phyloP scores from a whole-genome alignment of 345 rosid genomes.

The Capsella bursapastoris region DNA sequence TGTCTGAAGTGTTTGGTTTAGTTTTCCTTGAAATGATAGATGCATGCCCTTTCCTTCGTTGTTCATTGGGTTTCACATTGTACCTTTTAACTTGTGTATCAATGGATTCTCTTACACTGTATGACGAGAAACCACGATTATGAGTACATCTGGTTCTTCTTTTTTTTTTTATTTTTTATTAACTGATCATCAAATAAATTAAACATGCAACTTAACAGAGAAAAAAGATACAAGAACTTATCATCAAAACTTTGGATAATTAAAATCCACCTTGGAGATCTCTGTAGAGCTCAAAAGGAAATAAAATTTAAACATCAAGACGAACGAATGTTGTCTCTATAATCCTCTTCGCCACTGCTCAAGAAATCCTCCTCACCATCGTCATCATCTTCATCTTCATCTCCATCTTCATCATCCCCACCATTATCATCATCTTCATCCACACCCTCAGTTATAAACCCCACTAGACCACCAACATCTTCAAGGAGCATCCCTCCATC shows the following conservation, averaged over 20 bases:
- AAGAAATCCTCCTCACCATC: constrained; percentile 70
- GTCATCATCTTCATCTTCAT: constrained; percentile 56
- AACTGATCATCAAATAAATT: neutral
- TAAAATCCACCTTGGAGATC: neutral
- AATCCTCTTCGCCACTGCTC: constrained; percentile 85
- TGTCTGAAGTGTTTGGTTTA: constrained; percentile 42
- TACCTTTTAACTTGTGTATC: neutral
- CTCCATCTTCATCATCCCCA: constrained; percentile 65
- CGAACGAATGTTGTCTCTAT: constrained; percentile 52
- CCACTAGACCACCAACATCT: constrained; percentile 55
- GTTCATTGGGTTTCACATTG: neutral
- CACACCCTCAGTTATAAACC: constrained; percentile 51
- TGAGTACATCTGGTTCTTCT: neutral
- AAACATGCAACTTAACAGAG: neutral
- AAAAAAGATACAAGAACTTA: constrained; percentile 16
- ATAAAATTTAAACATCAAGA: constrained; percentile 39
- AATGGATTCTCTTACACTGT: neutral
- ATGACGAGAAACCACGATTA: neutral
- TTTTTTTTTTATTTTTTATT: neutral
- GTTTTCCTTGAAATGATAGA: constrained; percentile 23
- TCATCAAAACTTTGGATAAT: constrained; percentile 42
- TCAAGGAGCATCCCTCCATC: constrained; percentile 62
- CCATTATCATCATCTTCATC: constrained; percentile 63
- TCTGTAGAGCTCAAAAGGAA: constrained; percentile 17
- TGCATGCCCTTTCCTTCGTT: neutral